A percentile compares a stretch with the other conserved stretches of the same genome.
Conservation (phyloP, 805 yeast genomes). For the Tetrapisispora arboricola region DNA sequence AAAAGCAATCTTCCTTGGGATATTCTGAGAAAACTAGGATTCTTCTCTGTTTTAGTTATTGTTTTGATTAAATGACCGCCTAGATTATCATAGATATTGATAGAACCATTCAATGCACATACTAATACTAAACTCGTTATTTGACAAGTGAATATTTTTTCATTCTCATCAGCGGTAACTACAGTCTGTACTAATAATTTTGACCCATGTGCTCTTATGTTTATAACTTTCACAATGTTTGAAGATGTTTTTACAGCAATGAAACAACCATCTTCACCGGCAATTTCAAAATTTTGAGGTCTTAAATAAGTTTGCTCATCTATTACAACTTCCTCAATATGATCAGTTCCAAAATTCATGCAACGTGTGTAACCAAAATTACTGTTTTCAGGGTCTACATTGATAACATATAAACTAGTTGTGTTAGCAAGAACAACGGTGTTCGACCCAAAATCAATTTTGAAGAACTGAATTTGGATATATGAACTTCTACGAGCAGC, state of each 20-base stretch:
- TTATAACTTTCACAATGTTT: slow-evolving; percentile 17
- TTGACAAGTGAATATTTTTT: slow-evolving; percentile 20
- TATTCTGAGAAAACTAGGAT: slow-evolving; percentile 22
- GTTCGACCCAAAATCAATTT: slow-evolving; percentile 27
- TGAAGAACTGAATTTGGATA: slow-evolving; percentile 15
- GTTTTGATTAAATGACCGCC: slow-evolving; percentile 24
- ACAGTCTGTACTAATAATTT: slow-evolving; percentile 10
- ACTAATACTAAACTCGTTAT: slow-evolving; percentile 24
- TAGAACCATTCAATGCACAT: slow-evolving; percentile 21
- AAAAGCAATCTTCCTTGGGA: slow-evolving; percentile 26
- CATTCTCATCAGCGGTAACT: slow-evolving; percentile 16
- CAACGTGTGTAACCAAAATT: slow-evolving; percentile 18
- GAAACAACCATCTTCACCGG: slow-evolving; percentile 29
- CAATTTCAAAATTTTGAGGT: slow-evolving; percentile 17
- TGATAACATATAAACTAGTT: slow-evolving; percentile 13
- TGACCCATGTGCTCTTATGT: slow-evolving; percentile 19
- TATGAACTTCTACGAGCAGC: not conserved
- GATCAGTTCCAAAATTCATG: slow-evolving; percentile 8
- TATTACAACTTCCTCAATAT: slow-evolving; percentile 15
- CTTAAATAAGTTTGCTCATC: slow-evolving; percentile 23
- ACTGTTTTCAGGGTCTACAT: slow-evolving; percentile 14
- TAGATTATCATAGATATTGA: slow-evolving; percentile 24
- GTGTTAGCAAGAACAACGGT: slow-evolving; percentile 16
- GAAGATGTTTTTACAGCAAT: slow-evolving; percentile 18
- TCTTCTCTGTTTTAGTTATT: slow-evolving; percentile 24